Conservation (phyloP, 2,329 filamentous ascomycete species). For the Alternaria conjuncta region DNA sequence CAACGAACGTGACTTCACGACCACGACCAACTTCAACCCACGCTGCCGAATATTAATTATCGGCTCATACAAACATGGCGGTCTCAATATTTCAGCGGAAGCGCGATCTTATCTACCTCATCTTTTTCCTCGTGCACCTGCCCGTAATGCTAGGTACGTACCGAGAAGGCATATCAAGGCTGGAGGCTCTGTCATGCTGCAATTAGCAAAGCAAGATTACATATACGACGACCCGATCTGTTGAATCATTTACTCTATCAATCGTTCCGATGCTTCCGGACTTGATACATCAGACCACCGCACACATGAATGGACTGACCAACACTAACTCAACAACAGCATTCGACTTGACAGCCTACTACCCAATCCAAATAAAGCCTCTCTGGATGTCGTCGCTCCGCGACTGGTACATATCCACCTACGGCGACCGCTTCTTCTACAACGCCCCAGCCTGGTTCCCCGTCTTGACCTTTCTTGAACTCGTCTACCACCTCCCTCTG, state of each 20-base stretch:
- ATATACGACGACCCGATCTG: neutral
- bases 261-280: neutral
- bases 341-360: constrained; percentile 67
- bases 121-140: constrained; percentile 68
- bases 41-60: neutral
- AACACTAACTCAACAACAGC: constrained; percentile 49
- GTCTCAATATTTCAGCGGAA: constrained; percentile 47
- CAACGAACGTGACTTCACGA: neutral
- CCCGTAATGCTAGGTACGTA: constrained; percentile 65
- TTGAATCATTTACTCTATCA: neutral
- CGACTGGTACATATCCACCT: constrained; percentile 65
- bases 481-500: constrained; percentile 66
- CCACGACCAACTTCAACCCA: constrained; percentile 4
- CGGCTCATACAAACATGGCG: constrained; percentile 24
- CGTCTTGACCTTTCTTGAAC: constrained; percentile 64
- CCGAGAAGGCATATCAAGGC: neutral
- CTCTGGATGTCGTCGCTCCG: constrained; percentile 58
- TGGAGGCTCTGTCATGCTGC: neutral
- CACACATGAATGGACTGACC: neutral
- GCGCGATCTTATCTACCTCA: constrained; percentile 58
- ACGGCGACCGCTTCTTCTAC: constrained; percentile 69
- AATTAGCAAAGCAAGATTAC: neutral
- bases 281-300: neutral
- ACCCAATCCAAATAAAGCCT: constrained; percentile 60
- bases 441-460: constrained; percentile 66